Percentiles rank a stretch among this genome's conserved stretches.
phyloP scores from a whole-genome alignment of 163 green algal species.

The Chlamydomonas reinhardtii region DNA sequence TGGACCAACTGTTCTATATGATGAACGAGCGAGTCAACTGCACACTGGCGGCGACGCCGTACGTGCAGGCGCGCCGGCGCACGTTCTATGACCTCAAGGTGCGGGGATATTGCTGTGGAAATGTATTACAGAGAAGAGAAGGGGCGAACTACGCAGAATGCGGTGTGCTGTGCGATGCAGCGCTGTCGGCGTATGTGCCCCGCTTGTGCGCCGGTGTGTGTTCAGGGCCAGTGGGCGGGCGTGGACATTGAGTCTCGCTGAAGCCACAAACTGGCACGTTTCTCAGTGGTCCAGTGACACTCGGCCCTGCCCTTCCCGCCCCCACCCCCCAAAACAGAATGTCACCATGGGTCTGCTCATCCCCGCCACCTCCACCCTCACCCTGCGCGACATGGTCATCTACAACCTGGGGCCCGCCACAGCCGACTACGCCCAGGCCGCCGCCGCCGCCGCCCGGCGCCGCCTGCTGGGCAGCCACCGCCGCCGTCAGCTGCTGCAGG shows the following conservation, averaged over 20 bases:
- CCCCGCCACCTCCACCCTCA: not conserved
- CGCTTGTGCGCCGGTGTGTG: too few species aligned
- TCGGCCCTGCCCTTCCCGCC: not conserved
- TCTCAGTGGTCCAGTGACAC: too few species aligned
- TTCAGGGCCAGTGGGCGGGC: too few species aligned
- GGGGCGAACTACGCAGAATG: too few species aligned
- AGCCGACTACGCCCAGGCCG: not conserved
- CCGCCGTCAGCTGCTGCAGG: too few species aligned
- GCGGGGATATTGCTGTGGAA: too few species aligned
- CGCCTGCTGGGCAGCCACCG: too few species aligned
- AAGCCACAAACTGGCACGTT: too few species aligned
- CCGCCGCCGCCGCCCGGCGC: not conserved
- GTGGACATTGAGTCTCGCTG: too few species aligned
- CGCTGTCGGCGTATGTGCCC: too few species aligned
- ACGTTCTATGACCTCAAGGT: slow-evolving; percentile 26
- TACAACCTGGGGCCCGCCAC: not conserved
- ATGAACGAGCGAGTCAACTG: not conserved
- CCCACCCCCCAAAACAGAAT: not conserved
- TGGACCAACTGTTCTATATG: not conserved
- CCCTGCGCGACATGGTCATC: not conserved
- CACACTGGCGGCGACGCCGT: not conserved
- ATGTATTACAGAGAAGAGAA: too few species aligned
- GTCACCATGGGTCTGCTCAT: not conserved
- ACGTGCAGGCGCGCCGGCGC: not conserved
- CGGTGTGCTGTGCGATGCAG: too few species aligned